Percentiles rank a stretch among this genome's conserved stretches.
phyloP scores from a whole-genome alignment of 23 red algal genomes.

The Gracilaria vermiculophylla region DNA sequence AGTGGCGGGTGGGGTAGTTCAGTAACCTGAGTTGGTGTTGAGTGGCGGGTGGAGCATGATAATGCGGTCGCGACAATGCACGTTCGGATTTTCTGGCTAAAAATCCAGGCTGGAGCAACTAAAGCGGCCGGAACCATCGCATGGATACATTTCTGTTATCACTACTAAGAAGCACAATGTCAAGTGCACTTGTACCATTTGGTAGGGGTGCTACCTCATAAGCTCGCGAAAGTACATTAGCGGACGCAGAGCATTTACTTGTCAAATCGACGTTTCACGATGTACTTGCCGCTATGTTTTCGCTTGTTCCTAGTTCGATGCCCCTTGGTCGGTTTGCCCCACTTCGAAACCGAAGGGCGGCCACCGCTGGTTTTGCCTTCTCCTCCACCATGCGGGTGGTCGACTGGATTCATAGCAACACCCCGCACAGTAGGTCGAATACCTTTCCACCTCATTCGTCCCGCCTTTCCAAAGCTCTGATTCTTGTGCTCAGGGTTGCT shows the following conservation, averaged over 20 bases:
- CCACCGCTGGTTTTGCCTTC: conserved; percentile 90
- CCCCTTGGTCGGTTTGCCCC: conserved; percentile 94
- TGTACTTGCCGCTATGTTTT: conserved; percentile 54
- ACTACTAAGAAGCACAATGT: no score
- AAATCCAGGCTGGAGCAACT: no score
- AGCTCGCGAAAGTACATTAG: no score
- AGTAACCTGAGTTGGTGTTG: no score
- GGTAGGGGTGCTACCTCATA: no score
- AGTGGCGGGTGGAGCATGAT: no score
- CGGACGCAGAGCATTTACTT: not conserved
- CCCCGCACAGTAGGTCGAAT: conserved; percentile 85
- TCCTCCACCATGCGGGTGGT: conserved; percentile 98
- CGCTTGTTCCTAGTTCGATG: conserved; percentile 71
- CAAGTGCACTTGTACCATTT: no score
- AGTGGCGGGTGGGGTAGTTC: no score
- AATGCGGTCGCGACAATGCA: no score
- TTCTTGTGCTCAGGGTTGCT: conserved; percentile 97
- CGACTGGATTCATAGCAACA: conserved; percentile 97
- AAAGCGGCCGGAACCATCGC: no score
- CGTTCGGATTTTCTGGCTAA: no score
- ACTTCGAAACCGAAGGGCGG: conserved; percentile 85
- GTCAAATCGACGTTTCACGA: conserved; percentile 61
- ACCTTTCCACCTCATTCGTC: conserved; percentile 80
- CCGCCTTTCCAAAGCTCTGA: conserved; percentile 92
- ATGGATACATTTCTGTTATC: no score